Evolutionary conservation across 257 asterid genomes (phyloP), one percentile per base, ranked within the genome.

Genomic region (Nicotiana tabacum): DNA sequence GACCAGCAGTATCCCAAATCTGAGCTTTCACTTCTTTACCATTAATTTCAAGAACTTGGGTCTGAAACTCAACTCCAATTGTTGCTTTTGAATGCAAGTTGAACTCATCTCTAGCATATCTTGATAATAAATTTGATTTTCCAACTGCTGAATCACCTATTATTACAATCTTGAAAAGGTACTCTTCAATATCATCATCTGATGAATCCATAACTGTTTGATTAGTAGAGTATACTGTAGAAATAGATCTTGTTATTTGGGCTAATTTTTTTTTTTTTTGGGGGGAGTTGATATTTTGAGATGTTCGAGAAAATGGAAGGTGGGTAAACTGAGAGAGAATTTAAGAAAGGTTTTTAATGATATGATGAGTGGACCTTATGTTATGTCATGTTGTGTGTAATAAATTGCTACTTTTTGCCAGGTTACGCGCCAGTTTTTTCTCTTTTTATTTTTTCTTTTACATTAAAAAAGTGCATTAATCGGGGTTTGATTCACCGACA

Each of bases 1-100:
- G 87, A 0, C 87, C 87, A 39, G 87, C 87, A 56, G 87, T 85
- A 8, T 85, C 87, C 87, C 87, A 85, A 85, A 85, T 85, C 87
- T 85, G 87, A 66, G 87, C 87, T 61, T 82, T 85, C 5, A 85
- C 87, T 85, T 85, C 87, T 77, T 77, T 82, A 1, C 85, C 87
- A 82, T 85, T 78, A 76, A 85, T 85, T 69, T 74, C 85, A 65
- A 85, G 48, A 51, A 67, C 83, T 48, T 82, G 87, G 39, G 84
- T 84, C 17, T 84, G 87, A 81, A 84, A 84, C 39, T 84, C 87
- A 11, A 84, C 87, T 13, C 87, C 87, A 29, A 85, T 85, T 16
- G 87, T 85, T 18, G 87, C 85, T 61, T 85, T 85, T 0, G 87
- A 85, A 51, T 82, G 85, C 8, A 78, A 48, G 48, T 77, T 85